Base-by-base conservation (phyloP, 345 rosid species). In the Hevea brasiliensis region DNA sequence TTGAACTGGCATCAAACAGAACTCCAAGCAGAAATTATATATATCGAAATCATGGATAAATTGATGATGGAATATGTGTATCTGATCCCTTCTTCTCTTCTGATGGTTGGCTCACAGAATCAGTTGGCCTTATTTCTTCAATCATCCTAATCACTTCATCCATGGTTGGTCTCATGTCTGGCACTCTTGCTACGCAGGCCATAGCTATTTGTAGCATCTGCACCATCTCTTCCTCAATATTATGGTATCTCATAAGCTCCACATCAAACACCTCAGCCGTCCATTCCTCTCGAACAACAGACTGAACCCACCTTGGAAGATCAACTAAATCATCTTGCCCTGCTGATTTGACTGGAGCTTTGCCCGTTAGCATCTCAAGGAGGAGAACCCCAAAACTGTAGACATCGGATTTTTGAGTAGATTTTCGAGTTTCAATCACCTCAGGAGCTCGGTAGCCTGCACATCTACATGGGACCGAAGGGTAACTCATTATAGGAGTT, bases 221-320 rank as follows among this genome's bases (percentile, higher is more conserved):
- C 72, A 94, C 97, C 91, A 94, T 82, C 83, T 92, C 98, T 77
- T 92, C 98, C 73, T 94, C 93, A 0, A 85, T 86, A 57, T 87
- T 86, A n/a, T 82, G 81, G 45, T 82, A 84, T 75, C 78, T 90
- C 76, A 89, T 82, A 20, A 93, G 89, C 79, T 93, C 97, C 20
- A 84, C 85, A 13, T 90, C 98, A 69, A 90, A 93, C 73, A 93
- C 98, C 84, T 93, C 98, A 0, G 96, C 88, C 8, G 98, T 90
- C 98, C 98, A 93, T 77, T 93, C 97, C 81, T 93, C 98, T 55
- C 92, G 79, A 63, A 93, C 93, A 56, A 90, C 93, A 1, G 98
- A 90, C 75, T 89, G 96, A 41, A 90, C 98, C 98, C 98, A 93
- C 50, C 84, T 87, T 3, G 97, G 98, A 42, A 93, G 87, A 73